Base-by-base conservation (phyloP, 228 moss, liverwort and hornwort genomes). In the Sphagnum magellanicum region DNA sequence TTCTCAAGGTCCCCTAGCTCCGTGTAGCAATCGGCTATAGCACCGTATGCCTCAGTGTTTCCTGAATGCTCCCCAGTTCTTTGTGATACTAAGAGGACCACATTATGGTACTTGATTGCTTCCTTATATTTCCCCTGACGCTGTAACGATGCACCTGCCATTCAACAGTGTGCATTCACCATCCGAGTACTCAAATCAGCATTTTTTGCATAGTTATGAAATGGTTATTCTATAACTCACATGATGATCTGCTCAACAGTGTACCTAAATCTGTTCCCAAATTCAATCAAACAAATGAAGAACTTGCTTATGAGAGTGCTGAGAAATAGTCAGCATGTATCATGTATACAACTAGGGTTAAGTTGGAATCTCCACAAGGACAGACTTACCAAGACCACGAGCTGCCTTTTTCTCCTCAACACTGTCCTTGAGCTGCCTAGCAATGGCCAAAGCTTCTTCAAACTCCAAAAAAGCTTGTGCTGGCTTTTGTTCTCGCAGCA, bases 321-420 rank as follows among this genome's bases (percentile, higher is more conserved):
- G 32, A 32, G 32, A 32, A 32, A 32, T 32, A 32, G 32, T 32
- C 32, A 32, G 32, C 32, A 32, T 32, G 3, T 32, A 32, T 32
- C 32, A 32, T 32, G 32, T 32, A 32, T 32, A 32, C 32, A 32
- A 32, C 32, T 32, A 32, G 32, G 32, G 32, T 32, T 2, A 32
- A 32, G 32, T 32, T 32, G 32, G 3, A 32, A 32, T 32, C 32
- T 32, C 32, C 32, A 32, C 32, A 32, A 32, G 32, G 32, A 32
- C 32, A 32, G 32, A 32, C 77, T 81, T 77, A 96, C 96, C 98
- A 57, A 98, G 73, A 68, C 98, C 98, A 51, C 98, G 84, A 65
- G 89, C 86, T 65, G 98, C 92, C 78, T 98, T 98, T 73, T 98
- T 98, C 86, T 98, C 86, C 76, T 93, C 92, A 10, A 89, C 89